A percentile compares a stretch with the other conserved stretches of the same genome.
Conservation (phyloP, 768 basidiomycete genomes). For the Boletus speciosus region DNA sequence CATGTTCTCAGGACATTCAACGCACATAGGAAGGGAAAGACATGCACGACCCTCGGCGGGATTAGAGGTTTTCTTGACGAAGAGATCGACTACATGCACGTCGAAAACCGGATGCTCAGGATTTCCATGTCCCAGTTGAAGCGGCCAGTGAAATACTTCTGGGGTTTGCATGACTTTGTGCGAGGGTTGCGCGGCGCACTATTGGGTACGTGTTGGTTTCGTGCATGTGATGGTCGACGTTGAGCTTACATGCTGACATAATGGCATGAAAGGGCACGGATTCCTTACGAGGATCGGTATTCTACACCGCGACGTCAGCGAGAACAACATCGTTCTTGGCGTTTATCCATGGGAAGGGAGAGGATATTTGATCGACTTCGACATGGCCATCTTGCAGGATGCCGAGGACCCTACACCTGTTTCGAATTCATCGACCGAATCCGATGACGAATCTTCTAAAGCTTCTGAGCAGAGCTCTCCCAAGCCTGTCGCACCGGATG, state of each 20-base stretch:
- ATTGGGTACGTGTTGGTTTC: too few relatives aligned
- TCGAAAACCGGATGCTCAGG: constrained; percentile 4
- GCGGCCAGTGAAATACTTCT: constrained; percentile 13
- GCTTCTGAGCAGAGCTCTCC: too few relatives aligned
- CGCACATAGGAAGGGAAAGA: not conserved
- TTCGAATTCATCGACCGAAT: too few relatives aligned
- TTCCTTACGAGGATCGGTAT: not conserved
- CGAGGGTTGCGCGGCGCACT: too few relatives aligned
- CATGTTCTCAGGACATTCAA: not conserved
- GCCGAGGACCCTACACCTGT: too few relatives aligned
- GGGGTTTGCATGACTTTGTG: constrained; percentile 16
- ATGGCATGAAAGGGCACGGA: constrained; percentile 11
- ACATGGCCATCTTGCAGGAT: constrained; percentile 12
- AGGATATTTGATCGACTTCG: constrained; percentile 26
- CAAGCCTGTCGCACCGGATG: too few relatives aligned
- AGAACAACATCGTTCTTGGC: too few relatives aligned
- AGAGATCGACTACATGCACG: not conserved
- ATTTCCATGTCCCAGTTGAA: not conserved
- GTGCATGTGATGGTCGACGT: too few relatives aligned
- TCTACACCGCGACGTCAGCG: too few relatives aligned
- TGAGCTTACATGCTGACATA: too few relatives aligned
- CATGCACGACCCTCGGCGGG: not conserved
- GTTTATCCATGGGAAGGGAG: too few relatives aligned
- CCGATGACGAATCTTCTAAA: too few relatives aligned
- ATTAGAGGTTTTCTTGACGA: constrained; percentile 8